These are phyloP conservation scores for Ceraceosorus guamensis DNA, from an alignment of 1,284 basidiomycete species.

Conservation along the genomic window DNA sequence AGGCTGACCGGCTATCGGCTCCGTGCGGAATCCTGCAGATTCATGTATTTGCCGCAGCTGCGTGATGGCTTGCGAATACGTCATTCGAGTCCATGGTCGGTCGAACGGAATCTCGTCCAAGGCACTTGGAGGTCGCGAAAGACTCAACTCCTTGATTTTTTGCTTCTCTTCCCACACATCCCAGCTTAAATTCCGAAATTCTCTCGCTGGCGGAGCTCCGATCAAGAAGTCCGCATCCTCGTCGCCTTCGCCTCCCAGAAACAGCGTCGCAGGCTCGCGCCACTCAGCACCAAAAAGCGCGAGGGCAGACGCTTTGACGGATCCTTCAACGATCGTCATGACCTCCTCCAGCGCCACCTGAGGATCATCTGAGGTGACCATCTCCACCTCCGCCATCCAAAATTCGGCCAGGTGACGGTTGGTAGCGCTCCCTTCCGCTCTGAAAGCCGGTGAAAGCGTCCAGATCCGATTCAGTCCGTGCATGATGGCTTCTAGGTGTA, in stretches of 20 bases:
- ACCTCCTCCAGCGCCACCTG: conserved; percentile 13
- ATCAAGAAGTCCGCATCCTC: conserved; percentile 7
- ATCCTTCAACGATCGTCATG: conserved; percentile 22
- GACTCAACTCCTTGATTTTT: too few species aligned
- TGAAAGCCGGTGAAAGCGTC: conserved; percentile 83
- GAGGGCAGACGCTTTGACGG: conserved; percentile 18
- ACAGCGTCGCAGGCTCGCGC: not conserved
- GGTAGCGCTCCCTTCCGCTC: conserved; percentile 81
- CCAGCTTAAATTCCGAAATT: too few species aligned
- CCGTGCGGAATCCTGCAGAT: conserved; percentile 38
- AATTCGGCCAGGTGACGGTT: conserved; percentile 92
- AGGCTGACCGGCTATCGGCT: conserved; percentile 64
- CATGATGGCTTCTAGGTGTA: conserved; percentile 83
- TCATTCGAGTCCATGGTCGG: conserved; percentile 51
- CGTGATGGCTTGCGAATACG: conserved; percentile 69
- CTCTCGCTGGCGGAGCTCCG: too few species aligned
- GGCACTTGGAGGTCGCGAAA: conserved; percentile 4
- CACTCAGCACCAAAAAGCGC: conserved; percentile 6
- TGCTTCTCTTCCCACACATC: too few species aligned
- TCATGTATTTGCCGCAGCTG: conserved; percentile 51
- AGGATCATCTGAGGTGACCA: conserved; percentile 8
- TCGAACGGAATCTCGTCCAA: not conserved
- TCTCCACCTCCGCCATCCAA: conserved; percentile 91
- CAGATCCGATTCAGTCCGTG: conserved; percentile 71
- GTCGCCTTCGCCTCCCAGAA: conserved; percentile 3